These are phyloP conservation scores for Priceomyces fermenticarens DNA, from an alignment of 805 yeast genomes.

Conservation along the genomic window DNA sequence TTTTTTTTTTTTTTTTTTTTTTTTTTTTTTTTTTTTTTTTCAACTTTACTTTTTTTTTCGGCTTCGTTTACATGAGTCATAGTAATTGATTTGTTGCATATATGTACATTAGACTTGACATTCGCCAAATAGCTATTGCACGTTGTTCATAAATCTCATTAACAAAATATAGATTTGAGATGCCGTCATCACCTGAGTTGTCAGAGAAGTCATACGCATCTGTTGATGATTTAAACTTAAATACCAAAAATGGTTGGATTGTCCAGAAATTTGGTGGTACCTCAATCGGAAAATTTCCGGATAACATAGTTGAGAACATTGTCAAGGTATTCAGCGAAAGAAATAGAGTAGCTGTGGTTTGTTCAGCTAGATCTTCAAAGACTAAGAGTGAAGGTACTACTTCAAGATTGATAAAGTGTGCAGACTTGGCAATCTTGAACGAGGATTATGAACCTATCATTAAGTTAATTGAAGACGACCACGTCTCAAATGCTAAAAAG, in stretches of 20 bases:
- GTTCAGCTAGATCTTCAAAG: conserved; percentile 90
- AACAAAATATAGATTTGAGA: conserved; percentile 2
- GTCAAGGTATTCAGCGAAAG: conserved; percentile 61
- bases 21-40: neutral
- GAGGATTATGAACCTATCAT: conserved; percentile 58
- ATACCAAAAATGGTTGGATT: conserved; percentile 32
- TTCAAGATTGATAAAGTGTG: conserved; percentile 77
- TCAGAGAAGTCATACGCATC: conserved; percentile 36
- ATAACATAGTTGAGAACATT: conserved; percentile 78
- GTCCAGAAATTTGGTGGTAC: conserved; percentile 97
- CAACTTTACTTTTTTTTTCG: neutral
- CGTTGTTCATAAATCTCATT: neutral
- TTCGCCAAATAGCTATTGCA: neutral
- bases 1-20: too few species aligned
- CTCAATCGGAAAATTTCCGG: conserved; percentile 91
- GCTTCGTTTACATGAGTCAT: neutral
- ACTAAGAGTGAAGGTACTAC: conserved; percentile 96
- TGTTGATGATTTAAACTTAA: conserved; percentile 33
- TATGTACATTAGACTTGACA: neutral
- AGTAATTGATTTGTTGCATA: neutral
- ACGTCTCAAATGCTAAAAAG: conserved; percentile 64
- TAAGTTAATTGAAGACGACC: conserved; percentile 73
- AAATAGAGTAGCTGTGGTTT: conserved; percentile 84
- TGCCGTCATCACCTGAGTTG: conserved; percentile 19
- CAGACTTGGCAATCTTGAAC: conserved; percentile 69